Evolutionary conservation across 148 eudicot genomes (phyloP).

Genomic region (Nyssa sinensis): DNA sequence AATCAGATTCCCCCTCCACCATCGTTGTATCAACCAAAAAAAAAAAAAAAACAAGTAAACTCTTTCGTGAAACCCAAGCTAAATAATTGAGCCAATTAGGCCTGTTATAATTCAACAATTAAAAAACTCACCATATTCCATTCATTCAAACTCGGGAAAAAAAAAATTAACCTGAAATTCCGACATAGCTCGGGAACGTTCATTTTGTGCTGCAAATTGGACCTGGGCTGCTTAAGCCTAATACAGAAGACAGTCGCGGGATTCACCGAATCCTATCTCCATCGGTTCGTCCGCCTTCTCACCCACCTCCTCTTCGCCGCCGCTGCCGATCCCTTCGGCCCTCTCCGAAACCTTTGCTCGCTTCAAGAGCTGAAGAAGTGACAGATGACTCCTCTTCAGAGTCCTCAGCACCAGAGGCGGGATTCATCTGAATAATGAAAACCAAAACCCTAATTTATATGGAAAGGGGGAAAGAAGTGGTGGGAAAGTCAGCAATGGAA

Average conservation of each 20-base stretch:
- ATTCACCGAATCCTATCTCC: constrained; percentile 38
- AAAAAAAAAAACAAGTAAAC: too few relatives aligned
- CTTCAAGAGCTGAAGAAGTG: constrained; percentile 18
- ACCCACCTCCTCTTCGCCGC: constrained; percentile 25
- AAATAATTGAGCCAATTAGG: too few relatives aligned
- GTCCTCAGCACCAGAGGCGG: constrained; percentile 24
- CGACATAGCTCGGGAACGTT: constrained; percentile 87
- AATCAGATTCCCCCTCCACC: too few relatives aligned
- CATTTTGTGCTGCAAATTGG: constrained; percentile 75
- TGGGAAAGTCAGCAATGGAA: constrained; percentile 68
- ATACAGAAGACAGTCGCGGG: constrained; percentile 71
- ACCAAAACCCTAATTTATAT: constrained; percentile 62
- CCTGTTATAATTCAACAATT: too few relatives aligned
- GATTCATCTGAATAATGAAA: constrained; percentile 41
- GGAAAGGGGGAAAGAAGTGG: constrained; percentile 25
- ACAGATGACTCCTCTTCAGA: constrained; percentile 23
- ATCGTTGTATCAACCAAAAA: too few relatives aligned
- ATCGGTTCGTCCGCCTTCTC: constrained; percentile 49
- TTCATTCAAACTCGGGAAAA: too few relatives aligned
- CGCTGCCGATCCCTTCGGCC: constrained; percentile 14
- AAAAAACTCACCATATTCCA: too few relatives aligned
- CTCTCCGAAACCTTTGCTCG: neutral
- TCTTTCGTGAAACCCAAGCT: too few relatives aligned
- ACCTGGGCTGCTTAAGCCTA: constrained; percentile 64
- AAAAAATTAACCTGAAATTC: constrained; percentile 67